Base-by-base conservation (phyloP, 2,329 filamentous ascomycete species). In the Tolypocladium cylindrosporum region DNA sequence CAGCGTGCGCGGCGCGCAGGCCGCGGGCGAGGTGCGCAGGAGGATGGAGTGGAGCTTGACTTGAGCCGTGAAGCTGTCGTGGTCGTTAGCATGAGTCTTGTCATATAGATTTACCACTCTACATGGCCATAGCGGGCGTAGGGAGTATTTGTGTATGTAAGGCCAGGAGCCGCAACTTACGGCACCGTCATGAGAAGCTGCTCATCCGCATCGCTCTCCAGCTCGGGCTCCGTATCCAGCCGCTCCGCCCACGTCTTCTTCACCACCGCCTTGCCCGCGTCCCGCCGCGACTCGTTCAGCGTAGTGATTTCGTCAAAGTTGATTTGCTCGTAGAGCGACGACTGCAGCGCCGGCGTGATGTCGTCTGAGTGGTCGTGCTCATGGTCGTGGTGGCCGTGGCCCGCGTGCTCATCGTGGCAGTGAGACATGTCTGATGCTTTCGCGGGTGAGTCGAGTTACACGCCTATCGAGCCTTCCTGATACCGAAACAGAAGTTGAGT, bases 171-270 rank as follows among this genome's bases (percentile, higher is more conserved):
- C 14, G 31, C 31, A 8, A 79, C 89, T 64, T 75, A 95, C 89
- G 94, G 94, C 42, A 97, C 82, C 62, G 88, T 87, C 80, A 99
- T 90, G 58, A 99, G 77, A n/a, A 99, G 74, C 76, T 99, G 91
- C 77, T 96, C 91, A 70, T 97, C 94, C 0, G 87, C 86, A 69
- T 95, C 90, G 68, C 91, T 96, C 66, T 82, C 83, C 37, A 99
- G 80, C 74, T 95, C 89, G 0, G 91, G 90, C 65, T 84, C 76
- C 3, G 80, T 72, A 19, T 84, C 73, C 60, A 97, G 72, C 57
- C 94, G 80, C 73, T 97, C 87, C 7, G 83, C 82, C 92, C 92
- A 99, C 58, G 91, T 90, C 79, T 99, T 99, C 75, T 91, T 86
- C 41, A 95, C 84, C 37, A 97, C 82, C 1, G 82, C 83, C 64